Evolutionary conservation across 805 yeast genomes (phyloP), one percentile per base, ranked within the genome.

Genomic region (Suhomyces sp.): DNA sequence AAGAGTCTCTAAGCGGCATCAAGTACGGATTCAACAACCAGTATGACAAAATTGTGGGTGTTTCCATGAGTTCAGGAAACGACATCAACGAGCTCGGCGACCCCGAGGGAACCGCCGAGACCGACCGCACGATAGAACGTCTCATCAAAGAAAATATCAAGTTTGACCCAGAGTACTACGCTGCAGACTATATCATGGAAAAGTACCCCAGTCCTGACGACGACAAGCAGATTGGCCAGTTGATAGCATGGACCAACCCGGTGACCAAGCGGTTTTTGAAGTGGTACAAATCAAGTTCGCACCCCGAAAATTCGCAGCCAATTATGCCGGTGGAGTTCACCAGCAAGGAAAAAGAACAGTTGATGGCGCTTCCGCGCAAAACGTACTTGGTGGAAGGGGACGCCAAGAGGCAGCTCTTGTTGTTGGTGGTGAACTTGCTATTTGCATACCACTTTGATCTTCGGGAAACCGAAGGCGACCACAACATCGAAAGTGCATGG

Each of bases 401-500:
- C 1, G 78, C 83, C 55, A 62, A 63, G 54, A 63, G 64, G 7
- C 77, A 82, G n/a, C 64, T 83, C 0, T 86, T 90, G 60, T 75
- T 85, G 41, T 77, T 88, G 0, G 67, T 93, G 1, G 64, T 90
- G 0, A 82, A 88, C 22, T 57, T 92, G 0, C 58, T 94, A 17
- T 94, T 88, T 68, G 84, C 87, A 1, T 88, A 84, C 60, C 80
- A 81, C 50, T 91, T 86, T 65, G 97, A 94, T 57, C 69, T 80
- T 48, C 73, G 97, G 36, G 87, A 87, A 50, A 90, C 86, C 36
- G 83, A 81, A 62, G 86, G 86, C 10, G 86, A 82, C 17, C 81
- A 83, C 49, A 90, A 83, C 15, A 84, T 88, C 4, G 99, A 94
- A 68, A 87, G 96, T 53, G 90, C 96, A 0, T 94, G 99, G 99